phyloP scores from a whole-genome alignment of 2,329 filamentous ascomycete species.

The Epichloe coenophiala region DNA sequence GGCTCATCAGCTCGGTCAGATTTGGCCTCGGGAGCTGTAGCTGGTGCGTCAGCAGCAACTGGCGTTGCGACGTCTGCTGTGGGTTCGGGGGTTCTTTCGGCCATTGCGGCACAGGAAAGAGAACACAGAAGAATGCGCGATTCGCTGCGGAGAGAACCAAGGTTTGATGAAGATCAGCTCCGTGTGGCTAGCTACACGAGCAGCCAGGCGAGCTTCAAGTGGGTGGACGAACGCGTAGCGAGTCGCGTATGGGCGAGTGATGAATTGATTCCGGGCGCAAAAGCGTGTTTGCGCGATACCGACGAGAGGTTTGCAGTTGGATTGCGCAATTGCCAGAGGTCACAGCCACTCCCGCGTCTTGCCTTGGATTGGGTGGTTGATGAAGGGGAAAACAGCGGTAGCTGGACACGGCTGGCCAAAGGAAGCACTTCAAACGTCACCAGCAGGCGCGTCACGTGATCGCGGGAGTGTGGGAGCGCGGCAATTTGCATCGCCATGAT shows the following conservation, averaged over 20 bases:
- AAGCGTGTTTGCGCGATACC: slow-evolving; percentile 3
- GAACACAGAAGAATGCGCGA: slow-evolving; percentile 10
- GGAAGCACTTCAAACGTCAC: slow-evolving; percentile 25
- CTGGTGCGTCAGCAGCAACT: slow-evolving; percentile 17
- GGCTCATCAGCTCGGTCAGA: slow-evolving; percentile 12
- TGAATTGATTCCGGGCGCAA: slow-evolving; percentile 2
- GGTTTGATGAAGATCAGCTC: neutral
- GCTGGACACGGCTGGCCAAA: slow-evolving; percentile 17
- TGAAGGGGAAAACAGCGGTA: slow-evolving; percentile 1
- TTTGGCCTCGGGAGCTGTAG: slow-evolving; percentile 8
- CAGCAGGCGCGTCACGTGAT: slow-evolving; percentile 19
- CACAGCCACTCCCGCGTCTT: slow-evolving; percentile 5
- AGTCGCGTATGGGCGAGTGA: slow-evolving; percentile 8
- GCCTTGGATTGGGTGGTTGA: slow-evolving; percentile 3
- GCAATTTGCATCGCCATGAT: too few relatives aligned
- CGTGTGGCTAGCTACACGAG: neutral
- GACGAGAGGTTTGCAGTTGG: slow-evolving; percentile 1
- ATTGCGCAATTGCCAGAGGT: slow-evolving; percentile 5
- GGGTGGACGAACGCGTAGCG: slow-evolving; percentile 10
- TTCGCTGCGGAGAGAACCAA: slow-evolving; percentile 1
- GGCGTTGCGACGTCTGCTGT: slow-evolving; percentile 20
- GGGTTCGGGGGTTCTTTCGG: slow-evolving; percentile 25
- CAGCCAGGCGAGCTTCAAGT: slow-evolving; percentile 5
- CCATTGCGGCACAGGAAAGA: slow-evolving; percentile 18
- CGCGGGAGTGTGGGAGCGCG: neutral